Base-by-base conservation (phyloP, 164 flowering plant species). In the Magnolia kwangsiensis region DNA sequence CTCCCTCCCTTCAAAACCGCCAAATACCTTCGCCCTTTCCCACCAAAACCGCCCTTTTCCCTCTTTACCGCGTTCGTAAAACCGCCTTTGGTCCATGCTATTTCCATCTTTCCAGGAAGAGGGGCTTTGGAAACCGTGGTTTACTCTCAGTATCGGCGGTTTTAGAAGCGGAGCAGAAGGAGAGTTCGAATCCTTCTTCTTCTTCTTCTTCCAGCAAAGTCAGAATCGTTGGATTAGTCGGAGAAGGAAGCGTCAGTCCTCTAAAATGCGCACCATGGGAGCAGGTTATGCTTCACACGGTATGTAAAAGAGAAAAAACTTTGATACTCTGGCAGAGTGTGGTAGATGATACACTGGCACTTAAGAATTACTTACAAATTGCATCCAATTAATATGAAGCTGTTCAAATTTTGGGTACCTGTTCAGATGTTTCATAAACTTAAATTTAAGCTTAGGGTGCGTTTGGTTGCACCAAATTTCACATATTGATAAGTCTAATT, bases 211-310 rank as follows among this genome's bases (percentile, higher is more conserved):
- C 61, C 31, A 23, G 51, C 86, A 87, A 14, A 49, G 97, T 95
- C 76, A 91, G 86, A 83, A 86, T 93, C 20, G 87, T 89, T 0
- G 87, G 90, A 7, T 10, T 95, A 13, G 93, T 95, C 4, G 98
- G 97, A 66, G 90, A 89, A 77, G 94, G 89, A 21, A 86, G 85
- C 76, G 67, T 89, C 78, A 92, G 98, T 79, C 96, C 98, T 14
- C 78, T 95, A 14, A 89, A 90, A 50, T 50, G 69, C 71, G 83
- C 96, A 13, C 84, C 94, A 0, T 95, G 99, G 98, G 83, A 81
- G 72, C 91, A 95, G 72, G 98, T 95, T 78, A 86, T 95, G 92
- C 87, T 87, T 74, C 98, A 95, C 89, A 93, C 99, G 21, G 97
- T 75, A 75, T 16, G 64, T n/a, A 19, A 55, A 55, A 37, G 45